Evolutionary conservation across 2,329 filamentous ascomycete genomes (phyloP), one percentile per base, ranked within the genome.

Genomic region (Ambrosiella xylebori): DNA sequence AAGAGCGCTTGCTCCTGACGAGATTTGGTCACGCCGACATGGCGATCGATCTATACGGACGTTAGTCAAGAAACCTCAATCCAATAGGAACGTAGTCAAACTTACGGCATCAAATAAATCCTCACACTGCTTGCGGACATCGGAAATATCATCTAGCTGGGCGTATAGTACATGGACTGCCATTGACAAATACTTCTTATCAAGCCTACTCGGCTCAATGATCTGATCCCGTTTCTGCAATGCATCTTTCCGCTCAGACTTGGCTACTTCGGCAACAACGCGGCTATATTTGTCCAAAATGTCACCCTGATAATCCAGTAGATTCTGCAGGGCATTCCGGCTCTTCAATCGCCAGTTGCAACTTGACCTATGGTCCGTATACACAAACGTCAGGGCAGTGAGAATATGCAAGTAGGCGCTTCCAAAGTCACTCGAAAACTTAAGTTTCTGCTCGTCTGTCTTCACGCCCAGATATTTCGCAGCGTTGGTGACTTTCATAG

Each of bases 1-100:
- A 74, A 74, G 54, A 76, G 72, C 52, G 74, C 73, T 41, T 70
- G 70, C 57, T 75, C 73, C 57, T 76, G 72, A 13, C 71, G 66
- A 63, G 74, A 72, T 54, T 73, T 72, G 17, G 69, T 71, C 45
- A 66, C 68, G 57, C 70, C 66, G 56, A 73, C 66, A 55, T 70
- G 71, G 61, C 69, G 52, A 36, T 19, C 36, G 7, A 51, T 47
- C 57, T 57, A 49, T 39, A 35, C 9, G 17, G 37, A 36, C 9
- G 65, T 63, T 63, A 71, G 70, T 17, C 3, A 40, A 58, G 49
- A 3, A 7, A n/a, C 11, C 40, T 12, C n/a, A 41, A 12, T 12
- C 11, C 2, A 41, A 41, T 41, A n/a, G 40, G n/a, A 41, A 41
- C 3, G 6, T 47, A 8, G 27, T 27, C 59, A 58, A 64, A 64